These are phyloP conservation scores for Cladosporium halotolerans DNA, from an alignment of 2,329 filamentous ascomycete species.

Conservation along the genomic window DNA sequence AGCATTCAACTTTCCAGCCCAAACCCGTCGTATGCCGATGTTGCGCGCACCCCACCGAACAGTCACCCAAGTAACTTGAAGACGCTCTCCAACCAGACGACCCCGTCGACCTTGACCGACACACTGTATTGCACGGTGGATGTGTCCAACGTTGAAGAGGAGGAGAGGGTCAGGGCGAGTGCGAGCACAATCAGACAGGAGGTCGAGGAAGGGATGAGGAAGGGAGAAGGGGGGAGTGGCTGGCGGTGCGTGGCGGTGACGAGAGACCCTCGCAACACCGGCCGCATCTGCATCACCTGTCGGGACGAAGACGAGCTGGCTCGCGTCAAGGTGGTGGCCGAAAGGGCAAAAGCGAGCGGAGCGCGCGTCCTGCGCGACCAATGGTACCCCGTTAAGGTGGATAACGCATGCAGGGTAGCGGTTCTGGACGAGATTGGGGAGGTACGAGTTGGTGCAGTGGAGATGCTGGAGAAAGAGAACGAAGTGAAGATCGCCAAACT, in stretches of 20 bases:
- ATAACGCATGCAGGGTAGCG: conserved; percentile 7
- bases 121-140: conserved; percentile 10
- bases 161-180: conserved; percentile 1
- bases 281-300: neutral
- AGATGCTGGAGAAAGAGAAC: conserved; percentile 11
- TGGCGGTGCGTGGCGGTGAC: conserved; percentile 12
- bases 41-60: neutral
- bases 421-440: conserved; percentile 1
- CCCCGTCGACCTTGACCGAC: neutral
- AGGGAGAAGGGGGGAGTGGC: neutral
- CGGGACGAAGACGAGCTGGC: conserved; percentile 2
- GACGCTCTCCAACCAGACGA: conserved; percentile 1
- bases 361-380: conserved; percentile 9
- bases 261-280: conserved; percentile 1
- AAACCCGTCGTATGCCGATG: conserved; percentile 2
- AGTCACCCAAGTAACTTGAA: conserved; percentile 2
- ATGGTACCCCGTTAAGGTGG: conserved; percentile 10
- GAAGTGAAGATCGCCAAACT: conserved; percentile 8
- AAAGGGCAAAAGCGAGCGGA: neutral
- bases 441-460: neutral
- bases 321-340: neutral
- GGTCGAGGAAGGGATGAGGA: conserved; percentile 7
- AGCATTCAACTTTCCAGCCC: neutral
- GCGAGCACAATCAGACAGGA: neutral
- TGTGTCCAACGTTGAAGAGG: conserved; percentile 5